Evolutionary conservation across 2,329 filamentous ascomycete species (phyloP).

Genomic region (Ceratocystis albifundus): DNA sequence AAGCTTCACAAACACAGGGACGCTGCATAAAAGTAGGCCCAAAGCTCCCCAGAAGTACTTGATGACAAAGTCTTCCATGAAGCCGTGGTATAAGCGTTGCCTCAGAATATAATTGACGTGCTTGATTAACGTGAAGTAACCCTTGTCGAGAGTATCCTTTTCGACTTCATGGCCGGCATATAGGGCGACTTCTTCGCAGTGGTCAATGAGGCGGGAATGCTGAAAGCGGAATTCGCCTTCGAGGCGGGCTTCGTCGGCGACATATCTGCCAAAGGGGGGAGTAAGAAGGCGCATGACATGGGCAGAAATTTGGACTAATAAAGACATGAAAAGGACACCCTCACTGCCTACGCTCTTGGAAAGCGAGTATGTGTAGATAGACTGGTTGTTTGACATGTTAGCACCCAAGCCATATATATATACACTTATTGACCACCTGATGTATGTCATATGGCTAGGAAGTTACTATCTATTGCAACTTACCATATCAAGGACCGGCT

Average conservation of each 20-base stretch:
- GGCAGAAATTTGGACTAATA: constrained; percentile 86
- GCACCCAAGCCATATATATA: constrained; percentile 27
- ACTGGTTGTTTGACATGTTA: constrained; percentile 32
- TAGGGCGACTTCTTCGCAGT: constrained; percentile 86
- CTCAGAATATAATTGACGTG: constrained; percentile 94
- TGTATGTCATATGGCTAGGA: not conserved
- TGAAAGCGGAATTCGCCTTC: constrained; percentile 96
- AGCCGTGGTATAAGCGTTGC: constrained; percentile 86
- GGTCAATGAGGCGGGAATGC: constrained; percentile 88
- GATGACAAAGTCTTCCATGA: constrained; percentile 99
- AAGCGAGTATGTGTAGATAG: constrained; percentile 87
- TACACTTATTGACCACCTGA: not conserved
- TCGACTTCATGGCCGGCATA: constrained; percentile 88
- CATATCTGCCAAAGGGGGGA: constrained; percentile 92
- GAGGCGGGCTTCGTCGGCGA: constrained; percentile 85
- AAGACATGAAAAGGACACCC: constrained; percentile 86
- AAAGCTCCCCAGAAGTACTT: constrained; percentile 98
- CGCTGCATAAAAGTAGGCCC: constrained; percentile 80
- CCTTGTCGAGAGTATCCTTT: constrained; percentile 93
- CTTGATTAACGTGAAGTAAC: constrained; percentile 97
- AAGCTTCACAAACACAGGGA: constrained; percentile 91
- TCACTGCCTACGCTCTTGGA: constrained; percentile 94
- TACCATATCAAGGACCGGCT: constrained; percentile 86
- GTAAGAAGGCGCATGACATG: constrained; percentile 88
- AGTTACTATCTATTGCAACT: constrained; percentile 22